Evolutionary conservation across 768 basidiomycete species (phyloP).

Genomic region (Pisolithus albus): DNA sequence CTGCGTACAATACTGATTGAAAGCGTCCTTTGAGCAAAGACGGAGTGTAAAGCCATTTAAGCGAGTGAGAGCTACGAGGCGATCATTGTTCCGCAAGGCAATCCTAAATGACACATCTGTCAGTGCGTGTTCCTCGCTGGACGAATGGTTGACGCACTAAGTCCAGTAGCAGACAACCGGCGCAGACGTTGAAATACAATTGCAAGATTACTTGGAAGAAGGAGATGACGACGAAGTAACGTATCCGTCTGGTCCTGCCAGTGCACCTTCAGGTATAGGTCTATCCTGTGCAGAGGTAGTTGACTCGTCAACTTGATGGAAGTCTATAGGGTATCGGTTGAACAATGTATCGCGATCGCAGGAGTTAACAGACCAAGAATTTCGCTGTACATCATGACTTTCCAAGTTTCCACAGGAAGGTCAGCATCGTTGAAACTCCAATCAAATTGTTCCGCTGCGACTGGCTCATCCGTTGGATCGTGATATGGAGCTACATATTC

Average conservation of each 20-base stretch:
- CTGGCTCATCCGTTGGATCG: constrained; percentile 96
- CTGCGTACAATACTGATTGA: constrained; percentile 2
- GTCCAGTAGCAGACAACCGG: not conserved
- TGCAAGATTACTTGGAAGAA: constrained; percentile 4
- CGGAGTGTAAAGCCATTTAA: constrained; percentile 2
- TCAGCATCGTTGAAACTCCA: constrained; percentile 99
- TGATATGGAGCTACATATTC: constrained; percentile 97
- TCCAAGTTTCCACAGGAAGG: constrained; percentile 97
- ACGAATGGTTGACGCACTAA: not conserved
- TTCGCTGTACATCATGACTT: constrained; percentile 99
- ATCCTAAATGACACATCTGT: not conserved
- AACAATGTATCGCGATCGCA: not conserved
- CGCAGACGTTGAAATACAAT: not conserved
- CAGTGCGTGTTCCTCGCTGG: not conserved
- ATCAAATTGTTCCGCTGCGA: constrained; percentile 90
- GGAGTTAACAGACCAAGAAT: constrained; percentile 66
- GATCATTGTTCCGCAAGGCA: not conserved
- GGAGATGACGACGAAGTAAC: constrained; percentile 4
- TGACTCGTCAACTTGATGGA: constrained; percentile 69
- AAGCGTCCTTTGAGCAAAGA: not conserved
- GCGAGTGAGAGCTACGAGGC: not conserved
- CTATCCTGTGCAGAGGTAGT: constrained; percentile 9
- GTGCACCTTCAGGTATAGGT: constrained; percentile 51
- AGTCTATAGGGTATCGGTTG: constrained; percentile 42
- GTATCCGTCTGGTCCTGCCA: constrained; percentile 52